Evolutionary conservation across 129 eudicot species (phyloP), one percentile per base, ranked within the genome.

Genomic region (Deinandra increscens): DNA sequence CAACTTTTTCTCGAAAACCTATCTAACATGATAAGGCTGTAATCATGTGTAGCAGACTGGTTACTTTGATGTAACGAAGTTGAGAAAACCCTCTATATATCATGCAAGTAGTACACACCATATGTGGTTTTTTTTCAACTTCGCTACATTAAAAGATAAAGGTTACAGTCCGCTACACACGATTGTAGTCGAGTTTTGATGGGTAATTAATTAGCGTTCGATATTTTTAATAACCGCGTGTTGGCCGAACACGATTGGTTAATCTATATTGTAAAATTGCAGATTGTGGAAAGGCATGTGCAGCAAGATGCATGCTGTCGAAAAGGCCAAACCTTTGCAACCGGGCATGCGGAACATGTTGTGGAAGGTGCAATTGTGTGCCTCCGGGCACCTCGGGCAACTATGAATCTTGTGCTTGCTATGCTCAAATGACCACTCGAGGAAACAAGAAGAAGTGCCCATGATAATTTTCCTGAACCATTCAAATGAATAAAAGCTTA

Each of bases 361-460:
- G 93, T 34, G 42, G 73, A 11, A 58, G 86, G 69, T 86, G 93
- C 79, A 81, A 73, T 14, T 86, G 93, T 55, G 88, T 86, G 13
- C 93, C 93, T 7, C 75, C 84, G 3, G 93, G 86, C 74, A 86
- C 86, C n/a, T 81, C 68, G 29, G 93, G 93, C 67, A 81, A 83
- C 81, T 83, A 75, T 14, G 93, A 81, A 4, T 74, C 82, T 0
- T 86, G 88, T 58, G 74, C 80, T 59, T 86, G 86, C 76, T 86
- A 86, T 44, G 88, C 86, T 36, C 48, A 71, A 14, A 6, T 86
- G 81, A 83, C 93, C 54, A 83, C 92, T 17, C 80, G 66, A 5
- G 79, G 75, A 46, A 72, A 79, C 77, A 68, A 62, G 60, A 77
- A 58, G 74, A 86, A 86, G 60, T 86, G 93, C 82, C 93, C 92